phyloP scores from a whole-genome alignment of 2,329 filamentous ascomycete genomes.

The Fusarium longipes region DNA sequence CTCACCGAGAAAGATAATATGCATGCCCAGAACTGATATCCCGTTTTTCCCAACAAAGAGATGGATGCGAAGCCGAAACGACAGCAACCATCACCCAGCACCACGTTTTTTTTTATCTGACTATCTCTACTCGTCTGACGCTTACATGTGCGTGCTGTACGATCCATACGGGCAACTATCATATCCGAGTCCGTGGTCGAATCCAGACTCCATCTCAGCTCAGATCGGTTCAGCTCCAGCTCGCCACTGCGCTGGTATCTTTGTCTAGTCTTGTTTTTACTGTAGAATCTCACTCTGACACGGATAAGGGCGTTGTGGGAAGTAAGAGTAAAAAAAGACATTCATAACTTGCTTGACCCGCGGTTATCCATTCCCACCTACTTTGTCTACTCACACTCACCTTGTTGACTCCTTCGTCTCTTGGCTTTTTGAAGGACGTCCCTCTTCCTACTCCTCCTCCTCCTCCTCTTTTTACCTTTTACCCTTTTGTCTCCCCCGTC shows the following conservation, averaged over 20 bases:
- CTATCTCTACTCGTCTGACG: not conserved
- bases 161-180: not conserved
- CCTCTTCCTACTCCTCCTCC: not conserved
- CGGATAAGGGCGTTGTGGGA: conserved; percentile 12
- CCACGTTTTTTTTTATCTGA: not conserved
- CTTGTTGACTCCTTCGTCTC: conserved; percentile 5
- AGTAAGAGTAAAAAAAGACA: conserved; percentile 2
- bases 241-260: conserved; percentile 3
- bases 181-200: not conserved
- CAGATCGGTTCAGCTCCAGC: conserved; percentile 3
- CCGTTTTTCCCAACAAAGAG: conserved; percentile 4
- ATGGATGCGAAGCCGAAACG: not conserved
- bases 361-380: conserved; percentile 11
- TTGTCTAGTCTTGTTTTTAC: not conserved
- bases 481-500: conserved; percentile 1
- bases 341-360: conserved; percentile 37
- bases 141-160: not conserved
- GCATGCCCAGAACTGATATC: not conserved
- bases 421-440: conserved; percentile 9
- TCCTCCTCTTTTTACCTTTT: conserved; percentile 2
- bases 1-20: conserved; percentile 4
- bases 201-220: conserved; percentile 14
- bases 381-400: conserved; percentile 2
- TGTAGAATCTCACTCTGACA: not conserved
- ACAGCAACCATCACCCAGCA: not conserved